Evolutionary conservation across 2,329 filamentous ascomycete genomes (phyloP).

Genomic region (Celoporthe dispersa): DNA sequence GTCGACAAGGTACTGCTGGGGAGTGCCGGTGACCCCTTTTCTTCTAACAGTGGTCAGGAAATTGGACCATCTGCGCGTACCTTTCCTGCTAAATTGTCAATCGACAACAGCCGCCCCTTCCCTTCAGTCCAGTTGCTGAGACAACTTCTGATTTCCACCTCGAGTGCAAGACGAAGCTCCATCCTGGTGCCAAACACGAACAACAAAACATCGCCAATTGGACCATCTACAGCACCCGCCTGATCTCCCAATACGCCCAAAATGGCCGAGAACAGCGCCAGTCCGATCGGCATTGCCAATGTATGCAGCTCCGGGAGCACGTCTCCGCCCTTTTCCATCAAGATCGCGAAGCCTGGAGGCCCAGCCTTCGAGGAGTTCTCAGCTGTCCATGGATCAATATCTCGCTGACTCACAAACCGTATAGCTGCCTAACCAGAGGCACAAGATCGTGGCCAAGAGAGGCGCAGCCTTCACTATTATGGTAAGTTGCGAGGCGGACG

Average conservation of each 20-base stretch:
- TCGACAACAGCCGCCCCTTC: constrained; percentile 10
- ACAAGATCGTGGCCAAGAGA: constrained; percentile 79
- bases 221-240: constrained; percentile 3
- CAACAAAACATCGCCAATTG: constrained; percentile 19
- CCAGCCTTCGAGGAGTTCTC: constrained; percentile 1
- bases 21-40: constrained; percentile 21
- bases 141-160: constrained; percentile 2
- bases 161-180: constrained; percentile 3
- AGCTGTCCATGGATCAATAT: not conserved
- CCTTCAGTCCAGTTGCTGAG: not conserved
- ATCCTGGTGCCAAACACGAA: constrained; percentile 12
- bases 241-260: constrained; percentile 16
- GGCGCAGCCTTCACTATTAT: constrained; percentile 99
- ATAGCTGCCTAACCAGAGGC: constrained; percentile 69
- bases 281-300: constrained; percentile 70
- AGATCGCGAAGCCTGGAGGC: not conserved
- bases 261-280: constrained; percentile 50
- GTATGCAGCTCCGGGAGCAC: constrained; percentile 9
- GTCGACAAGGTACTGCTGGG: constrained; percentile 10
- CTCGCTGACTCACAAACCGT: constrained; percentile 6
- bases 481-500: constrained; percentile 59
- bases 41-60: constrained; percentile 15
- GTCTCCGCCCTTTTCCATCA: constrained; percentile 3
- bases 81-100: constrained; percentile 12
- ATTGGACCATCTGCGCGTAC: constrained; percentile 22